These are phyloP conservation scores for Malassezia psittaci DNA, from an alignment of 1,284 basidiomycete genomes.

Conservation along the genomic window DNA sequence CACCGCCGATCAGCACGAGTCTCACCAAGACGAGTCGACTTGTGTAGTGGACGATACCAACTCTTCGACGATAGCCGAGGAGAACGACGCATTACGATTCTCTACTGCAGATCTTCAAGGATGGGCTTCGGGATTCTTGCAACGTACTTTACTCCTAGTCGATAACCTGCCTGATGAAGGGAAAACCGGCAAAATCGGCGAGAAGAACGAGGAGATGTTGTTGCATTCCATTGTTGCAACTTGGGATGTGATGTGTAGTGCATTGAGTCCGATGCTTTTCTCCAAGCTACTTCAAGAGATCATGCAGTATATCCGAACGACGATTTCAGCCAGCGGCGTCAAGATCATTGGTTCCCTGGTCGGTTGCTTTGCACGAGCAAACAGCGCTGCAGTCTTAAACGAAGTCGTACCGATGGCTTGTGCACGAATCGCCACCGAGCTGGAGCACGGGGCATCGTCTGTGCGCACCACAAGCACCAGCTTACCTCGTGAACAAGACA, in stretches of 20 bases:
- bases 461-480: conserved; percentile 76
- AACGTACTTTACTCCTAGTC: conserved; percentile 73
- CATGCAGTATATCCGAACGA: conserved; percentile 67
- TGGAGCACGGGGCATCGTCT: conserved; percentile 85
- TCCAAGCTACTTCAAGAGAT: conserved; percentile 75
- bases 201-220: conserved; percentile 72
- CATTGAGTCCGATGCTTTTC: conserved; percentile 77
- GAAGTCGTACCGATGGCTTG: conserved; percentile 72
- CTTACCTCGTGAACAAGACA: conserved; percentile 74
- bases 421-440: conserved; percentile 70
- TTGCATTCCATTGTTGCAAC: conserved; percentile 71
- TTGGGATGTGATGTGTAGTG: conserved; percentile 72
- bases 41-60: conserved; percentile 14
- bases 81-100: conserved; percentile 53
- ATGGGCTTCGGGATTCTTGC: conserved; percentile 80
- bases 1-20: not conserved
- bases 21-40: not conserved
- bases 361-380: conserved; percentile 69
- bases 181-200: conserved; percentile 60
- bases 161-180: conserved; percentile 92
- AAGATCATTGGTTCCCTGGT: conserved; percentile 81
- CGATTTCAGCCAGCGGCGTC: conserved; percentile 66
- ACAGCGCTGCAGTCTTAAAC: conserved; percentile 65
- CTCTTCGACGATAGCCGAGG: conserved; percentile 53
- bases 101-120: conserved; percentile 67